Evolutionary conservation across 805 yeast species (phyloP), one percentile per base, ranked within the genome.

Genomic region (Blastobotrys muscicola): DNA sequence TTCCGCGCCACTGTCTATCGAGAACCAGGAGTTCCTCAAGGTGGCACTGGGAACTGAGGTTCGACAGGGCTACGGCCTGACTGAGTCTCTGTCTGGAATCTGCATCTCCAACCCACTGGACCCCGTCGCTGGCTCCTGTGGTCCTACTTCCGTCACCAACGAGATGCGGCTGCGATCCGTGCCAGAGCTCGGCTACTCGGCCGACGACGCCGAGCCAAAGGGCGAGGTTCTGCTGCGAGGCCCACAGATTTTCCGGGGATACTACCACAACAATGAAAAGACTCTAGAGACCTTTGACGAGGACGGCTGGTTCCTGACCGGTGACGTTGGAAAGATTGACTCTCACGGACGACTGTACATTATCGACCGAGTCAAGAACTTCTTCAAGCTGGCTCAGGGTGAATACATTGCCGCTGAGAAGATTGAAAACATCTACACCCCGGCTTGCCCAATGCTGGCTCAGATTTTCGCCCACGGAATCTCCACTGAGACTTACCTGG

Each of bases 351-450:
- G 80, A 38, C 58, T 83, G 16, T 66, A 61, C 40, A 77, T 82
- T 45, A 71, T 82, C 52, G 92, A 83, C 56, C 69, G 92, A 48
- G 86, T 82, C 33, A 82, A 82, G 67, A 83, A 82, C 63, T 82
- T 82, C 64, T 82, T 82, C 69, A 82, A 82, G 51, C 58, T 76
- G 43, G 67, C 79, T 2, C 81, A 76, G 56, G 81, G 81, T 39
- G 80, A 76, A 61, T 82, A 82, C 59, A 74, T 82, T 44, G 82
- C 86, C 0, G 84, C 86, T 13, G 92, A 82, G 55, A 80, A 75
- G 60, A 75, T 82, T 51, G 90, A 82, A 56, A 80, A 78, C 54
- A 61, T 65, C 11, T 81, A 82, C 58, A 58, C 77, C 31, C 68
- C 82, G 0, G 64, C 68, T 23, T 70, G 74, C 51, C 70, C 82